phyloP scores from a whole-genome alignment of 805 yeast genomes.

The Wickerhamiella dianesei region DNA sequence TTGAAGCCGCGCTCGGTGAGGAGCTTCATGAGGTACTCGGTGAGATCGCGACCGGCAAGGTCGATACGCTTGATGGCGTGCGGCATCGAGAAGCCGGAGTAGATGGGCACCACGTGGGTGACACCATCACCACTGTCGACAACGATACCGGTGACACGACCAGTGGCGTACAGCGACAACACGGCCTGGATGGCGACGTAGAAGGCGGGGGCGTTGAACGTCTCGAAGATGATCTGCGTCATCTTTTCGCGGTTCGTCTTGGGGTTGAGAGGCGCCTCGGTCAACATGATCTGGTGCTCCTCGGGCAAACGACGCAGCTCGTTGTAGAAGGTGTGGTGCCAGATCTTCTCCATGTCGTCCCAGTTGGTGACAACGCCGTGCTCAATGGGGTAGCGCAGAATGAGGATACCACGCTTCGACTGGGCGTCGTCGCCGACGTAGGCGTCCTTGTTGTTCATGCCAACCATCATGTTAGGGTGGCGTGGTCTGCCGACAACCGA shows the following conservation, averaged over 20 bases:
- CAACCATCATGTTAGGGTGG: slow-evolving; percentile 99
- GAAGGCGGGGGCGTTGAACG: slow-evolving; percentile 98
- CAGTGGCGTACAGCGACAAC: slow-evolving; percentile 93
- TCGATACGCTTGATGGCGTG: slow-evolving; percentile 98
- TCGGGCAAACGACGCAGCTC: slow-evolving; percentile 99
- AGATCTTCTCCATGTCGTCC: slow-evolving; percentile 99
- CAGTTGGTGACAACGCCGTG: slow-evolving; percentile 99
- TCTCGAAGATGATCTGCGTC: slow-evolving; percentile 98
- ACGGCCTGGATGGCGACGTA: slow-evolving; percentile 98
- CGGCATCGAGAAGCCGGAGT: slow-evolving; percentile 98
- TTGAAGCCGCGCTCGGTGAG: slow-evolving; percentile 97
- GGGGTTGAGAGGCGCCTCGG: slow-evolving; percentile 99
- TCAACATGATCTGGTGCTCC: slow-evolving; percentile 97
- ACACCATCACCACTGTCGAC: slow-evolving; percentile 99
- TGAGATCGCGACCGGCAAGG: slow-evolving; percentile 98
- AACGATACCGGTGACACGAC: slow-evolving; percentile 99
- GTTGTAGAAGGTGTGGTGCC: slow-evolving; percentile 99
- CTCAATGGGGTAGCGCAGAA: slow-evolving; percentile 97
- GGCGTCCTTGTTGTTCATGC: slow-evolving; percentile 99
- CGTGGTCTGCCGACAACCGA: slow-evolving; percentile 99
- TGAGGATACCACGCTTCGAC: slow-evolving; percentile 99
- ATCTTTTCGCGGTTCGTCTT: slow-evolving; percentile 99
- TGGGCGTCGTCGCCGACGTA: slow-evolving; percentile 99
- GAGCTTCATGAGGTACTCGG: slow-evolving; percentile 97
- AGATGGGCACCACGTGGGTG: slow-evolving; percentile 99